A percentile compares a stretch with the other conserved stretches of the same genome.
phyloP scores from a whole-genome alignment of 352 stramenopile genomes.

The Globisporangium rhizosaccharum region DNA sequence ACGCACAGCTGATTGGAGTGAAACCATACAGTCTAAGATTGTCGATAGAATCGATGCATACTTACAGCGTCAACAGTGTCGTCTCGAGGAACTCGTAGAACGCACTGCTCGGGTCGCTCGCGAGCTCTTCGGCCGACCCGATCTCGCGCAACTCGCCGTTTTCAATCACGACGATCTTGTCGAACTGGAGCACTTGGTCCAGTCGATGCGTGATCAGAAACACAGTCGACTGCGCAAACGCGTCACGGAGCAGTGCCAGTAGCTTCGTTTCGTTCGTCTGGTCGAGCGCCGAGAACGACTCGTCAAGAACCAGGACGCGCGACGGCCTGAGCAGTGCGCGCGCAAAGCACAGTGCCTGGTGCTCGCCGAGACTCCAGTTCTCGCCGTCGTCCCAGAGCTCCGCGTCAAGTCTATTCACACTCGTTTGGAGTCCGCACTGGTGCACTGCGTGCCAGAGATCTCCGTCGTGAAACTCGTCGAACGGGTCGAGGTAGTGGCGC shows the following conservation, averaged over 20 bases:
- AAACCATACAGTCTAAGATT: too few species aligned
- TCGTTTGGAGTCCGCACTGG: slow-evolving; percentile 23
- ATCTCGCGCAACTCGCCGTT: slow-evolving; percentile 21
- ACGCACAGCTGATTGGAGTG: too few species aligned
- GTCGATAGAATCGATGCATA: neutral
- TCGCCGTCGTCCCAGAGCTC: slow-evolving; percentile 37
- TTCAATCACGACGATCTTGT: slow-evolving; percentile 14
- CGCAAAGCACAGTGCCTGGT: slow-evolving; percentile 88
- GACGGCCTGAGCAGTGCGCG: slow-evolving; percentile 79
- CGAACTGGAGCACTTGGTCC: slow-evolving; percentile 26
- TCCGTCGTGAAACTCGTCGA: slow-evolving; percentile 66
- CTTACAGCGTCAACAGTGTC: slow-evolving; percentile 25
- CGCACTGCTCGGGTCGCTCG: slow-evolving; percentile 22
- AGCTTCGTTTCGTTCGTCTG: slow-evolving; percentile 72
- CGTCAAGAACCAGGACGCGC: slow-evolving; percentile 86
- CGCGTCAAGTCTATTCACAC: slow-evolving; percentile 34
- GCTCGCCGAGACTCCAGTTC: slow-evolving; percentile 89
- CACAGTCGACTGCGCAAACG: slow-evolving; percentile 26
- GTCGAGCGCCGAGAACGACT: slow-evolving; percentile 85
- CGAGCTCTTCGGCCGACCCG: slow-evolving; percentile 30
- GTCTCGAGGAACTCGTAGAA: slow-evolving; percentile 54
- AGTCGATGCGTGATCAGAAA: slow-evolving; percentile 91
- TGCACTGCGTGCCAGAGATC: slow-evolving; percentile 36
- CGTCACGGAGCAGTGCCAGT: slow-evolving; percentile 67
- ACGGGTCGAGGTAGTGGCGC: slow-evolving; percentile 91